Evolutionary conservation across 768 basidiomycete genomes (phyloP).

Genomic region (Chalciporus chontae): DNA sequence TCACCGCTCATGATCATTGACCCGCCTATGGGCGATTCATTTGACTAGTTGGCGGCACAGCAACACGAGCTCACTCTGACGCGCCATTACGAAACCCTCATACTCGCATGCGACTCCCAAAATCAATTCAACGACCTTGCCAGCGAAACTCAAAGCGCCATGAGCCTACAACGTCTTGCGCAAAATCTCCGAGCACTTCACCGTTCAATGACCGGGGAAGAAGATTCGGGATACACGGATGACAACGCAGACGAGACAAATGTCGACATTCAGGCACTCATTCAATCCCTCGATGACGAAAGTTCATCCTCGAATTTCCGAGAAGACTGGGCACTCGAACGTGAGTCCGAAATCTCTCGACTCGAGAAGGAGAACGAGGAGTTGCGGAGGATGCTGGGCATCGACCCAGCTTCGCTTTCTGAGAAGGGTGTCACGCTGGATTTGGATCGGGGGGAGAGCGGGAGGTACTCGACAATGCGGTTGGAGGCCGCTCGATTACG

Average conservation of each 20-base stretch:
- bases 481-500: conserved; percentile 22
- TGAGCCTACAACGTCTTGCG: conserved; percentile 70
- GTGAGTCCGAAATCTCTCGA: conserved; percentile 83
- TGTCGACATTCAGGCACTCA: conserved; percentile 39
- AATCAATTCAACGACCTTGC: conserved; percentile 53
- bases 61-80: conserved; percentile 85
- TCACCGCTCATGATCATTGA: neutral
- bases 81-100: conserved; percentile 84
- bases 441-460: conserved; percentile 43
- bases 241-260: conserved; percentile 32
- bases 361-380: conserved; percentile 81
- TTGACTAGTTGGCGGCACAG: conserved; percentile 76
- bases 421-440: conserved; percentile 53
- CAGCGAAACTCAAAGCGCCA: conserved; percentile 53
- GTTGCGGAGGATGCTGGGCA: conserved; percentile 70
- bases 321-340: conserved; percentile 82
- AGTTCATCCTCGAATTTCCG: conserved; percentile 38
- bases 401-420: conserved; percentile 55
- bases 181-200: conserved; percentile 69
- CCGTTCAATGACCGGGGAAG: conserved; percentile 65
- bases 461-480: conserved; percentile 28
- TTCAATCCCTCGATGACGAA: conserved; percentile 41
- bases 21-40: conserved; percentile 6
- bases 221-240: conserved; percentile 35
- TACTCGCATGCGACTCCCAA: conserved; percentile 62